Base-by-base conservation (phyloP, 192 early-diverging fungal species). In the Rhizophagus clarus region DNA sequence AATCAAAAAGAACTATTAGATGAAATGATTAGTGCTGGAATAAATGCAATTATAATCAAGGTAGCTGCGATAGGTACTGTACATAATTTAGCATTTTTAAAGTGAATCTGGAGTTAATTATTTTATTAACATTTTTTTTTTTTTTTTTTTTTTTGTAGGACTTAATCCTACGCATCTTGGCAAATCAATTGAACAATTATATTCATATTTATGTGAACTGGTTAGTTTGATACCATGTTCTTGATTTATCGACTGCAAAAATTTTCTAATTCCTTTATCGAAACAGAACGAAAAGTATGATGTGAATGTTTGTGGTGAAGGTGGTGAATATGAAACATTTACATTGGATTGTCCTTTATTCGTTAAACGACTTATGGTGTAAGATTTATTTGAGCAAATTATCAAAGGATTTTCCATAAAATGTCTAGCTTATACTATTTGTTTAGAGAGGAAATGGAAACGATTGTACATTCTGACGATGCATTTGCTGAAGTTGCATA, bases 291-390 rank as follows among this genome's bases (percentile, higher is more conserved):
- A 92, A 34, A 91, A 90, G 73, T 97, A 91, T 78, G 95, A 92
- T 34, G 75, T 95, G 34, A 94, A 99, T 83, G 88, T 96, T 7
- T 98, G 97, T 79, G 98, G 98, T 42, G 98, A 99, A 85, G 98
- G 98, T 73, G 98, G 98, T 32, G 98, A 99, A 85, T 99, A 94
- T 81, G 98, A 99, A 80, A 94, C 97, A 6, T 88, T 98, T 71
- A 96, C 95, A 0, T 81, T 98, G 49, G 96, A 99, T 79, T 96
- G 93, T 76, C 97, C 97, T 4, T 77, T 99, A 32, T 99, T 97
- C 81, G 92, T 91, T 63, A 92, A 90, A 70, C 88, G 94, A 11
- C 93, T 99, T 75, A 87, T 94, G 4, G 73, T 97, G 94, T 94
- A 86, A 88, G 91, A 81, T 31, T 61, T 20, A 22, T 22, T 56